phyloP scores from a whole-genome alignment of 2,329 filamentous ascomycete genomes.

The Colletotrichum spinosum region DNA sequence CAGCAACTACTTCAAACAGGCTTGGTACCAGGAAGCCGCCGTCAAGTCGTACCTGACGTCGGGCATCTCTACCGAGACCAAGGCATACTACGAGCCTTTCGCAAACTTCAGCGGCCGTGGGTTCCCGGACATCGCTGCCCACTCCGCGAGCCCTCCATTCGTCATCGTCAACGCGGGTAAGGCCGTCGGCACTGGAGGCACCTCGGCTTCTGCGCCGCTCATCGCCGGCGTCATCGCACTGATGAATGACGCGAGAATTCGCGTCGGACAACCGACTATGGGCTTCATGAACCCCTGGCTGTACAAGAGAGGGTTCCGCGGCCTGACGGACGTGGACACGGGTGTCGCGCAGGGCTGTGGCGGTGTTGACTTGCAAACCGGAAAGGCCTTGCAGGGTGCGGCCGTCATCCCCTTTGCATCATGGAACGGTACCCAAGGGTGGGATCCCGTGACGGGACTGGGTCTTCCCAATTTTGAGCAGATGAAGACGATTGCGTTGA shows the following conservation, averaged over 20 bases:
- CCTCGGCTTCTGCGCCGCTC: constrained; percentile 69
- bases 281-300: constrained; percentile 74
- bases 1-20: constrained; percentile 58
- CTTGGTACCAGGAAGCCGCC: constrained; percentile 58
- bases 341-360: constrained; percentile 41
- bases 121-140: constrained; percentile 72
- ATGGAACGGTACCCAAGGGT: constrained; percentile 51
- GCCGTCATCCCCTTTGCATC: constrained; percentile 43
- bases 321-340: constrained; percentile 50
- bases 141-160: constrained; percentile 50
- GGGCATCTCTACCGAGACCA: constrained; percentile 47
- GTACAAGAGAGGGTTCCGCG: constrained; percentile 52
- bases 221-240: constrained; percentile 73
- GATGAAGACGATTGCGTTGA: constrained; percentile 35
- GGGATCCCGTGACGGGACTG: constrained; percentile 55
- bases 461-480: constrained; percentile 58
- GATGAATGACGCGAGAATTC: constrained; percentile 72
- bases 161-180: constrained; percentile 44
- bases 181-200: constrained; percentile 41
- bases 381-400: constrained; percentile 40
- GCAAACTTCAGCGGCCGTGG: constrained; percentile 63
- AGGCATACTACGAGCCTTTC: constrained; percentile 61
- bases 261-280: constrained; percentile 62
- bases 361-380: constrained; percentile 41
- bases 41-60: constrained; percentile 56